These are phyloP conservation scores for Botrytis aclada DNA, from an alignment of 2,329 filamentous ascomycete species.

Conservation along the genomic window DNA sequence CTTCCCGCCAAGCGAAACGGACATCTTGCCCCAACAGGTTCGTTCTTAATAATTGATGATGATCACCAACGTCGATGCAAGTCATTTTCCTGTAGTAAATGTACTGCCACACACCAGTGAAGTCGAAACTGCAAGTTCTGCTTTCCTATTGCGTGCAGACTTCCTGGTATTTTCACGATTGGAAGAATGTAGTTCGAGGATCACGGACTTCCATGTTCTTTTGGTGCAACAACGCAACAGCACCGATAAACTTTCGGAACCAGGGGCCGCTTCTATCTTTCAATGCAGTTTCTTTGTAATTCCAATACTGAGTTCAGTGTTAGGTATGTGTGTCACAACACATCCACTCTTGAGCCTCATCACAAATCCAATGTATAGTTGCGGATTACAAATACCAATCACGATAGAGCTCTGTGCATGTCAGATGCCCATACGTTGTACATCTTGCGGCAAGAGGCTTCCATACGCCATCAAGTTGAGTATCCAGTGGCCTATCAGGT, in stretches of 20 bases:
- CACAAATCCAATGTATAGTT: neutral
- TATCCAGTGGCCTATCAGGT: too few relatives aligned
- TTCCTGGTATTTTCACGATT: neutral
- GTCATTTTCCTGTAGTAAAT: neutral
- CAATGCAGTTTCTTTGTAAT: neutral
- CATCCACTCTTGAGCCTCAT: neutral
- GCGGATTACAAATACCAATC: neutral
- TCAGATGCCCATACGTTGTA: neutral
- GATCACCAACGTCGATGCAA: neutral
- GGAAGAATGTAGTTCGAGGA: neutral
- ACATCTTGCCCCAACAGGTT: neutral
- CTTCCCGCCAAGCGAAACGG: neutral
- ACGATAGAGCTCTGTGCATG: neutral
- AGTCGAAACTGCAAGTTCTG: neutral
- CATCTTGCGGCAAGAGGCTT: neutral
- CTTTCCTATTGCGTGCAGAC: neutral
- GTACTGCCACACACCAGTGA: neutral
- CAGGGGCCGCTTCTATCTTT: neutral
- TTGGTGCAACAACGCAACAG: neutral
- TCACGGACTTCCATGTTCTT: neutral
- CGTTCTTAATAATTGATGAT: neutral
- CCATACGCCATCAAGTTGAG: neutral
- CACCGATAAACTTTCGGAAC: neutral
- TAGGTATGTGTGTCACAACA: neutral
- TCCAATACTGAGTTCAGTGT: neutral